Base-by-base conservation (phyloP, 495 filamentous ascomycete genomes). In the Aspergillus bertholletiae region DNA sequence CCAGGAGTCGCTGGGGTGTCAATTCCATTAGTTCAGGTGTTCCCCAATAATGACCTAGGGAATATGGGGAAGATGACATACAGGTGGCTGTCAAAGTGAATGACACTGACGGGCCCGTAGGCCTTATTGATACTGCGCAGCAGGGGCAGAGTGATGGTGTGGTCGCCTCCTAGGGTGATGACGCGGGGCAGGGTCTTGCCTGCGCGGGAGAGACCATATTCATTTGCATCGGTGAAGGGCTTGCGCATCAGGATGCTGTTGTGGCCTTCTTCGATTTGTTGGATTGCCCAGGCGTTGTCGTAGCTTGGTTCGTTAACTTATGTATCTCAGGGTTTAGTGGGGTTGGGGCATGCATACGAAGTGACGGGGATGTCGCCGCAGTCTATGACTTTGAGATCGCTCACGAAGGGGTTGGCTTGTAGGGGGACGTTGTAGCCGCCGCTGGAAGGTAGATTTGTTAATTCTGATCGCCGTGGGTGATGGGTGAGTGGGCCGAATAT, bases 301-400 rank as follows among this genome's bases (percentile, higher is more conserved):
- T 86, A 73, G 27, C 75, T 78, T 5, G 39, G 7, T 49, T 12
- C 17, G 7, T 59, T 45, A n/a, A n/a, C n/a, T n/a, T n/a, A n/a
- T n/a, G n/a, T n/a, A n/a, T n/a, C n/a, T n/a, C n/a, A 47, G 27
- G 37, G 39, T 30, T 22, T 24, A 24, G n/a, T 7, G 34, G 18
- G 30, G 11, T 18, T 23, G 34, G 30, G 23, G n/a, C n/a, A n/a
- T 48, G 70, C 76, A 53, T 71, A 84, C 71, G 83, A 83, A 1
- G 88, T 90, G 17, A 90, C 77, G 0, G 84, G 84, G 39, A 89
- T 85, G 66, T 91, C 88, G 37, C 88, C 88, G 60, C 88, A 92
- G 67, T 92, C 88, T 5, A 91, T 66, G 15, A 92, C 74, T 15
- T 70, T 82, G 47, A 87, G 78, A 67, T 86, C 88, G 53, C 78